phyloP scores from a whole-genome alignment of 2,329 filamentous ascomycete genomes.

The Annulohypoxylon truncatum region DNA sequence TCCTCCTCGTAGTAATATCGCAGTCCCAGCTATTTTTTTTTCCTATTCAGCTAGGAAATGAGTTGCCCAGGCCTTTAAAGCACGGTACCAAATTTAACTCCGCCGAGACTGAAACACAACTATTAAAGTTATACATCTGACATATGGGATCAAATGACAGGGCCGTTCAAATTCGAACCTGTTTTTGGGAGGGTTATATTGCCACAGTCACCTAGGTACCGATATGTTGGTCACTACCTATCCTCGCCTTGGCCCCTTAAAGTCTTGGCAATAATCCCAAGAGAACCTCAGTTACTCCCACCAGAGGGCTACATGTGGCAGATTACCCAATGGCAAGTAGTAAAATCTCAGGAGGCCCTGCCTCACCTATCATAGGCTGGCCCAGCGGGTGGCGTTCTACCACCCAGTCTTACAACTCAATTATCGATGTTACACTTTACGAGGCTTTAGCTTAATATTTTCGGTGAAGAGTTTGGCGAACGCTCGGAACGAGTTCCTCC shows the following conservation, averaged over 20 bases:
- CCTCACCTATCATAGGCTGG: slow-evolving; percentile 1
- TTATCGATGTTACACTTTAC: background rate
- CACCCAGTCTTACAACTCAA: background rate
- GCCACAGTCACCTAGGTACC: too few species aligned
- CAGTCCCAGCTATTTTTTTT: background rate
- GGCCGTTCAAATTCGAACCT: background rate
- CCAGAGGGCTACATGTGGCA: slow-evolving; percentile 25
- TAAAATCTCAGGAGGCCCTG: slow-evolving; percentile 20
- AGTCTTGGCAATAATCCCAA: background rate
- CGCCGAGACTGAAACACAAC: background rate
- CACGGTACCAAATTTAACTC: background rate
- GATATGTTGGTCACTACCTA: background rate
- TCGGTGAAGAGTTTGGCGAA: background rate
- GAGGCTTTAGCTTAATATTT: slow-evolving; percentile 24
- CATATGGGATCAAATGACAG: background rate
- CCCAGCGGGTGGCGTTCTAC: slow-evolving; percentile 9
- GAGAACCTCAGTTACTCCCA: background rate
- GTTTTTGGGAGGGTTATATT: too few species aligned
- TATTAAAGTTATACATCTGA: background rate
- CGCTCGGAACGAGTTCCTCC: background rate
- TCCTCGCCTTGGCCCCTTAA: background rate
- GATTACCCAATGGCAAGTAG: slow-evolving; percentile 23
- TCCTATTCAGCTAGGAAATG: background rate
- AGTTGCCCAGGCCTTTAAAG: background rate
- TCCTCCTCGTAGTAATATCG: background rate